phyloP scores from a whole-genome alignment of 2,329 filamentous ascomycete species.

The Pyricularia sp. region DNA sequence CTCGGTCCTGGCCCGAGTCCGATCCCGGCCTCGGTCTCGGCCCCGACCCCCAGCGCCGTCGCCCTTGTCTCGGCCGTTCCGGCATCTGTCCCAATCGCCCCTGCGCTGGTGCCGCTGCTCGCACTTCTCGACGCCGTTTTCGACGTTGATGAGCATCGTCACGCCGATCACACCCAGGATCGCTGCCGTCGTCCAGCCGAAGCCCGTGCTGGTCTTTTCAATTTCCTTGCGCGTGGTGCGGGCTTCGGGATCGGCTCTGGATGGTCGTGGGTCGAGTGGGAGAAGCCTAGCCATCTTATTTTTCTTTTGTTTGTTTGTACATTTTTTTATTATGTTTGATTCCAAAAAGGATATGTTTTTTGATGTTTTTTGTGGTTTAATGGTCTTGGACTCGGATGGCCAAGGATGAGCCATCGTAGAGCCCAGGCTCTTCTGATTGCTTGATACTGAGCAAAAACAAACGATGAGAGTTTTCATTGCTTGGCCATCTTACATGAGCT shows the following conservation, averaged over 20 bases:
- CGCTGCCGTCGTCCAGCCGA: conserved; percentile 30
- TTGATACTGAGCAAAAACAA: not conserved
- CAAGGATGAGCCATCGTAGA: not conserved
- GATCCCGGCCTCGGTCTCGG: not conserved
- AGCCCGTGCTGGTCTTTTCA: conserved; percentile 27
- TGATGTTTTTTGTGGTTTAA: not conserved
- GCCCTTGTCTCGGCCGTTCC: not conserved
- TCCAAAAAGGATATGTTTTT: too few relatives aligned
- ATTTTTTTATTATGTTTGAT: not conserved
- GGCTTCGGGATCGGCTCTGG: conserved; percentile 27
- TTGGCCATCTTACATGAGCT: not conserved
- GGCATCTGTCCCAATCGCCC: not conserved
- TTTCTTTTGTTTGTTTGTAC: conserved; percentile 7
- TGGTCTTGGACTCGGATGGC: not conserved
- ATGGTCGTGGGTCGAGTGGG: conserved; percentile 22
- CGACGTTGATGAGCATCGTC: conserved; percentile 27
- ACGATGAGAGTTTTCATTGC: not conserved
- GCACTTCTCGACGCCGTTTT: conserved; percentile 27
- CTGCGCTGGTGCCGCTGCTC: conserved; percentile 16
- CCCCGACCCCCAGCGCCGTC: not conserved
- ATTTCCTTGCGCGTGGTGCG: conserved; percentile 25
- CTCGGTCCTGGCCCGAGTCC: not conserved
- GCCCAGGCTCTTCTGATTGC: too few relatives aligned
- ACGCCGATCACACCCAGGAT: conserved; percentile 26
- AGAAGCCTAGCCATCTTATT: conserved; percentile 7